Evolutionary conservation across 1,284 basidiomycete genomes (phyloP).

Genomic region (Rhodofomes roseus): DNA sequence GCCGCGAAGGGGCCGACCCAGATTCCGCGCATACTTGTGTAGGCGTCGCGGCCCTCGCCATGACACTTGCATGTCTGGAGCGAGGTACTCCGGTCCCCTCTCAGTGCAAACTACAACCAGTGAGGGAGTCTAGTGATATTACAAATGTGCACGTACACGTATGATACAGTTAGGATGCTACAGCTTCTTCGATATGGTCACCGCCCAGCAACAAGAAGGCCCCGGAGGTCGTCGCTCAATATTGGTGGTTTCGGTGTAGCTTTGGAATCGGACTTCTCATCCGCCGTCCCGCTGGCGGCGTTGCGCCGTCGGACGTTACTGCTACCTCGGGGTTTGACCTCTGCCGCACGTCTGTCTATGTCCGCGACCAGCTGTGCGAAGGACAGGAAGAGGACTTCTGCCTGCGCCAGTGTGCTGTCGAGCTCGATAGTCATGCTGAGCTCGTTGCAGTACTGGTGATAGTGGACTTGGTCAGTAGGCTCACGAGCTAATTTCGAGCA

Average conservation of each 20-base stretch:
- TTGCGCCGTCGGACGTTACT: constrained; percentile 15
- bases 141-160: background rate
- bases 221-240: constrained; percentile 56
- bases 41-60: too few relatives aligned
- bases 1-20: too few relatives aligned
- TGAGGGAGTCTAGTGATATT: background rate
- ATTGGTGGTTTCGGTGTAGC: constrained; percentile 34
- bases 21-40: too few relatives aligned
- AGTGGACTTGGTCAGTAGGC: constrained; percentile 6
- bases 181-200: constrained; percentile 11
- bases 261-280: constrained; percentile 18
- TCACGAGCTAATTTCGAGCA: background rate
- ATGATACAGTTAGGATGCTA: constrained; percentile 3
- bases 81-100: too few relatives aligned
- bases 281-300: constrained; percentile 3
- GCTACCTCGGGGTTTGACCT: constrained; percentile 27
- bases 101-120: background rate
- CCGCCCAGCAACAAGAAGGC: constrained; percentile 44
- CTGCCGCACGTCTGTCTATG: constrained; percentile 72
- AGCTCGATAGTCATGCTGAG: constrained; percentile 93
- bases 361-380: constrained; percentile 86
- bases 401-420: constrained; percentile 87
- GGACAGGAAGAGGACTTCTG: constrained; percentile 88
- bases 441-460: constrained; percentile 81
- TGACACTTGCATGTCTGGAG: too few relatives aligned